Conservation (phyloP, 495 filamentous ascomycete species). For the Tetracladium marchalianum region DNA sequence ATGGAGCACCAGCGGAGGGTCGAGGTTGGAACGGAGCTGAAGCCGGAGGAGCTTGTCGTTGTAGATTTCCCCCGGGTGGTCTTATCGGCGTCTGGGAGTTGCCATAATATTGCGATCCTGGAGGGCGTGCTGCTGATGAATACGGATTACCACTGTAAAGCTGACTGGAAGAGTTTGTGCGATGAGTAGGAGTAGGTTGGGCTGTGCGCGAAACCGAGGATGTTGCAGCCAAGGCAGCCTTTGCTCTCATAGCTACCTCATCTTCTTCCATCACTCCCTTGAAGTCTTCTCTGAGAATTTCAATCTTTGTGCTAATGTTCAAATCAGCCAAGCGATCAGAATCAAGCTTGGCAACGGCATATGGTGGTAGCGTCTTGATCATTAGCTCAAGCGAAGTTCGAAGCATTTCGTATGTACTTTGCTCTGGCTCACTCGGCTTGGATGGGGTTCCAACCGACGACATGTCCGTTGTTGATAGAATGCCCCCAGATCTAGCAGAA, state of each 20-base stretch:
- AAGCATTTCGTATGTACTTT: slow-evolving; percentile 61
- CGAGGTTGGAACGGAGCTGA: slow-evolving; percentile 13
- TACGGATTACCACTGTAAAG: slow-evolving; percentile 19
- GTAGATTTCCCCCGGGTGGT: slow-evolving; percentile 6
- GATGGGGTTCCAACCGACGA: slow-evolving; percentile 35
- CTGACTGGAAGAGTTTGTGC: slow-evolving; percentile 11
- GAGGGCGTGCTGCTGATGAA: slow-evolving; percentile 4
- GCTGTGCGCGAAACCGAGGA: background rate
- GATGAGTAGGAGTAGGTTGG: background rate
- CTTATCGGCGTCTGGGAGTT: slow-evolving; percentile 13
- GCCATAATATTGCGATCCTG: slow-evolving; percentile 13
- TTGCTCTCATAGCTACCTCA: slow-evolving; percentile 38
- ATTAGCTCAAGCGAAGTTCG: slow-evolving; percentile 63
- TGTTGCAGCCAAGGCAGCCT: slow-evolving; percentile 8
- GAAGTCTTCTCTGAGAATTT: slow-evolving; percentile 60
- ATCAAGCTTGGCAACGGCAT: slow-evolving; percentile 75
- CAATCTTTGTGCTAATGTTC: slow-evolving; percentile 72
- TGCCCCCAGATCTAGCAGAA: slow-evolving; percentile 37
- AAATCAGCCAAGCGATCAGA: slow-evolving; percentile 74
- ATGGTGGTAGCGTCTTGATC: slow-evolving; percentile 69
- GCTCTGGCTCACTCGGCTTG: slow-evolving; percentile 53
- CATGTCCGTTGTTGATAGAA: slow-evolving; percentile 29
- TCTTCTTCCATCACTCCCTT: slow-evolving; percentile 83
- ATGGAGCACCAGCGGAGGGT: slow-evolving; percentile 9
- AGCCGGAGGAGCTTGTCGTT: slow-evolving; percentile 11